phyloP scores from a whole-genome alignment of 208 protist species.

The Leishmania turanica region DNA sequence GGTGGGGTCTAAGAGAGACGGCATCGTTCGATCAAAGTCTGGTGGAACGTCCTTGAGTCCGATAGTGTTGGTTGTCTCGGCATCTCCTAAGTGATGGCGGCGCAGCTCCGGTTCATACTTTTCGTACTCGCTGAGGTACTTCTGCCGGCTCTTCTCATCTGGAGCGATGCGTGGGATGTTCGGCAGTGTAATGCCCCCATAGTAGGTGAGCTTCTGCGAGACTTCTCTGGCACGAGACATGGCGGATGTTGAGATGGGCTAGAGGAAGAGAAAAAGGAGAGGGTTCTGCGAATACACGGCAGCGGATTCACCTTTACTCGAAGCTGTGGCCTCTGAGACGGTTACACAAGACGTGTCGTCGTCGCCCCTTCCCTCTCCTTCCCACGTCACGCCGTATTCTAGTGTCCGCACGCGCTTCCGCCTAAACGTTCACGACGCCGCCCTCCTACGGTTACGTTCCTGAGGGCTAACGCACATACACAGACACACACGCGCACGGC shows the following conservation, averaged over 20 bases:
- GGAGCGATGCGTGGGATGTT: slow-evolving; percentile 81
- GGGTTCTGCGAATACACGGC: background rate
- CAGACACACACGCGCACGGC: background rate
- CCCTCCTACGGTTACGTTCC: background rate
- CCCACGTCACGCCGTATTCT: background rate
- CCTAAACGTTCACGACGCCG: background rate
- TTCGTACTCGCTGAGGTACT: slow-evolving; percentile 88
- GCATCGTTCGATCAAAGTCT: slow-evolving; percentile 76
- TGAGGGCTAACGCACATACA: background rate
- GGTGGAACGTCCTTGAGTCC: slow-evolving; percentile 59
- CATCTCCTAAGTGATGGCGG: slow-evolving; percentile 80
- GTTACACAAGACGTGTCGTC: background rate
- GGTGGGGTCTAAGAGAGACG: slow-evolving; percentile 58
- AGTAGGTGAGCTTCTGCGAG: slow-evolving; percentile 4
- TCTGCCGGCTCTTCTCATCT: slow-evolving; percentile 74
- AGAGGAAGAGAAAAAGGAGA: background rate
- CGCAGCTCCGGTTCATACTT: slow-evolving; percentile 88
- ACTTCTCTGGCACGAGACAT: slow-evolving; percentile 8
- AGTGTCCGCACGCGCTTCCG: background rate
- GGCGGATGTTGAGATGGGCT: background rate
- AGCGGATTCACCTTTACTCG: background rate
- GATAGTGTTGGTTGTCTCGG: slow-evolving; percentile 71
- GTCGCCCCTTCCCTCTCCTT: background rate
- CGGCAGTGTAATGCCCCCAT: slow-evolving; percentile 58
- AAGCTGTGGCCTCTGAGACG: background rate